Percentiles rank a stretch among this genome's conserved stretches.
Evolutionary conservation across 1,284 basidiomycete species (phyloP).

Genomic region (Heterobasidion parviporum): DNA sequence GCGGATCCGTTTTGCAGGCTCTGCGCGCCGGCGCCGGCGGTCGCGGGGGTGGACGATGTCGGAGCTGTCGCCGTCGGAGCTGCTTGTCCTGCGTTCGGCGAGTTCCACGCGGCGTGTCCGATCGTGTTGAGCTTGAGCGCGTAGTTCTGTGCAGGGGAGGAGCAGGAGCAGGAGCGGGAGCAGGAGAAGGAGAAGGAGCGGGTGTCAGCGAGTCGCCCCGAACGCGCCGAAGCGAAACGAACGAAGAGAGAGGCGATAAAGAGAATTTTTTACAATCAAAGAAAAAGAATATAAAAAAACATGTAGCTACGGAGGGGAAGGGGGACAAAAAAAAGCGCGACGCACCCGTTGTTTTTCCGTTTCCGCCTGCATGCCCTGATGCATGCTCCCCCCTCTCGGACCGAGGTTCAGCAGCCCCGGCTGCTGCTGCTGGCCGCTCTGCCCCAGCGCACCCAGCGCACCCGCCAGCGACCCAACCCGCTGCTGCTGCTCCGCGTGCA

Average conservation of each 20-base stretch:
- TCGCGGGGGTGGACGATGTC: neutral
- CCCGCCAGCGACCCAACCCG: slow-evolving; percentile 31
- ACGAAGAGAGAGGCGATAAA: neutral
- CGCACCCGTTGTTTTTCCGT: slow-evolving; percentile 64
- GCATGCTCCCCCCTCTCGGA: slow-evolving; percentile 30
- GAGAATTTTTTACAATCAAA: neutral
- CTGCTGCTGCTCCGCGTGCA: slow-evolving; percentile 38
- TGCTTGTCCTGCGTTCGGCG: slow-evolving; percentile 13
- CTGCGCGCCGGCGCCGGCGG: neutral
- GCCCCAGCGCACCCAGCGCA: slow-evolving; percentile 11
- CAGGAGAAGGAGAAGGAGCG: no score
- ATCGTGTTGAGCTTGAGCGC: slow-evolving; percentile 30
- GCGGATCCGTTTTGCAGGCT: slow-evolving; percentile 9
- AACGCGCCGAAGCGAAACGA: neutral
- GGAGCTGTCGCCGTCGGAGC: neutral
- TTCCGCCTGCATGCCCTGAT: slow-evolving; percentile 56
- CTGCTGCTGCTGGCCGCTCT: slow-evolving; percentile 35
- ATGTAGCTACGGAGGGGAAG: slow-evolving; percentile 6
- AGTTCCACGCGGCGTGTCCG: slow-evolving; percentile 46
- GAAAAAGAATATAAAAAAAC: slow-evolving; percentile 1
- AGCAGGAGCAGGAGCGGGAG: no score
- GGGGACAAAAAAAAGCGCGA: no score
- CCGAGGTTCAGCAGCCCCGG: slow-evolving; percentile 65
- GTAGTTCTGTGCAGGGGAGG: slow-evolving; percentile 4
- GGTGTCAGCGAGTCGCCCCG: neutral